Base-by-base conservation (phyloP, 192 early-diverging fungal genomes). In the Umbelopsis sp. region DNA sequence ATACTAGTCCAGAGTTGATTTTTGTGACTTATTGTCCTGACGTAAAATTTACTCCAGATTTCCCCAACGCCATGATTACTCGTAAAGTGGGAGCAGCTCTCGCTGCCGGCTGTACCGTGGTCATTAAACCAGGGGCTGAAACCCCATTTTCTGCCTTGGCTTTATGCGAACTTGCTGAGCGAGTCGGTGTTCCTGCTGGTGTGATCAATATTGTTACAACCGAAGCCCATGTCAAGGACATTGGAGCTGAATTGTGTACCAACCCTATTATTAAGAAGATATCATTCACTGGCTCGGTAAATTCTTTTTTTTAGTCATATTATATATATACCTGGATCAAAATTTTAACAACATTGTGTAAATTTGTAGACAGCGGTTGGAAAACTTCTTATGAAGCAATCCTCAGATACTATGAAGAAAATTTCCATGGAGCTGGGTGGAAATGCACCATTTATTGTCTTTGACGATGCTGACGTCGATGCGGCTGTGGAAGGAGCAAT, bases 21-120 rank as follows among this genome's bases (percentile, higher is more conserved):
- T 53, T 32, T 71, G 26, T 29, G 45, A 21, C 11, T 24, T 12
- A 44, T 22, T 29, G 47, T 70, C 25, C 76, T 80, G 26, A 87
- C 80, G 12, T 81, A 72, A 49, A 9, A 6, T 34, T 5, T 20
- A 4, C 22, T 41, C 74, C 78, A 87, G 89, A 97, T 74, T 95
- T 94, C 72, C 96, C 96, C 1, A 87, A 78, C 69, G 95, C 95
- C 8, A 96, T 96, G 92, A 82, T 93, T 22, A 90, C 91, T 0
- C 80, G 91, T 49, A 94, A 95, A 71, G 72, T 88, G 11, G 88
- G 87, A 17, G 91, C 93, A 3, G 92, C 93, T 0, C 47, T 94
- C 50, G 91, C 91, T 5, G 93, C 91, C 32, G 93, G 93, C 38
- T 93, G 91, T 77, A 86, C 89, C 0, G 81, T 86, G 11, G 88